phyloP scores from a whole-genome alignment of 73 alveolate species.

The Paramecium sexaurelia region DNA sequence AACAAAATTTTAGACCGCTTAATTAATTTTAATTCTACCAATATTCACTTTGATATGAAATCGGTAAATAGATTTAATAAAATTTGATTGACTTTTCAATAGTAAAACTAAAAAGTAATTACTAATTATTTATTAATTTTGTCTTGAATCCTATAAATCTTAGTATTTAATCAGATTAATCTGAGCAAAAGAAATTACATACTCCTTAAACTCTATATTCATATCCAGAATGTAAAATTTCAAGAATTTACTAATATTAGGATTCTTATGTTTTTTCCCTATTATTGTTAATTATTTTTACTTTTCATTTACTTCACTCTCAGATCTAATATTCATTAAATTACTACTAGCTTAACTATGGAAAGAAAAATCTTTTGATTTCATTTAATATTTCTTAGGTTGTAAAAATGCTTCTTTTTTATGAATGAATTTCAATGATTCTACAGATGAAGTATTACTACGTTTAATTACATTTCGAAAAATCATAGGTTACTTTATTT shows the following conservation, averaged over 20 bases:
- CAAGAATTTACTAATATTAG: neutral
- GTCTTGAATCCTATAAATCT: neutral
- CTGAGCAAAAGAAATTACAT: neutral
- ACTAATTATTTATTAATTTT: neutral
- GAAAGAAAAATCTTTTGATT: neutral
- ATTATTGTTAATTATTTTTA: neutral
- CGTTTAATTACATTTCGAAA: neutral
- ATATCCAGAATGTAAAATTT: neutral
- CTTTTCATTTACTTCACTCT: neutral
- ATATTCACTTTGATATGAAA: neutral
- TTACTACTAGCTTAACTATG: neutral
- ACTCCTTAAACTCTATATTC: neutral
- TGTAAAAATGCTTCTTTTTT: neutral
- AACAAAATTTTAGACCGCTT: neutral
- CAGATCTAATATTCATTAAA: neutral
- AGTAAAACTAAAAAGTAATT: neutral
- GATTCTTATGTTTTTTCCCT: neutral
- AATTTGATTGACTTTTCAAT: neutral
- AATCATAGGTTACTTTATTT: neutral
- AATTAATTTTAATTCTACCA: neutral
- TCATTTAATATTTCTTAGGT: neutral
- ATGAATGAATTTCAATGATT: neutral
- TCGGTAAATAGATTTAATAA: neutral
- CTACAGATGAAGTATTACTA: constrained; percentile 14
- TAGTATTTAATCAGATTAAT: neutral